Evolutionary conservation across 176 grass and related monocot species (phyloP).

Genomic region (Aegilops sharonensis): DNA sequence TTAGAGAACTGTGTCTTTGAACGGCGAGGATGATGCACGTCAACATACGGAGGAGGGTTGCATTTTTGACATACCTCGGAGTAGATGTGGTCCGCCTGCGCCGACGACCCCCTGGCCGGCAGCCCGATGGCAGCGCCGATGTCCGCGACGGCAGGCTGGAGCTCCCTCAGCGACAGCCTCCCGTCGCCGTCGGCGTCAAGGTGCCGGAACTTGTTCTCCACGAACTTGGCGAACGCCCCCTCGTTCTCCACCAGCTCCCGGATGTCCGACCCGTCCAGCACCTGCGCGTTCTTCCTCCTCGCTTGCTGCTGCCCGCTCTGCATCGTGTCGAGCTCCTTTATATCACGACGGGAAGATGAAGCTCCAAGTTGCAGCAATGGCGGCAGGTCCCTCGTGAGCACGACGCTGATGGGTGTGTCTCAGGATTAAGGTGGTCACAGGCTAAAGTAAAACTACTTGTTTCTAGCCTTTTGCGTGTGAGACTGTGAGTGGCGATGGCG

Average conservation of each 20-base stretch:
- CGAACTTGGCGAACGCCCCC: constrained; percentile 57
- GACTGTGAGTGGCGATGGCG: not conserved
- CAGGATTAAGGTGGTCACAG: not conserved
- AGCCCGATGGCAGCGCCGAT: constrained; percentile 77
- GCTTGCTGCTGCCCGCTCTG: not conserved
- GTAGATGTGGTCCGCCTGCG: constrained; percentile 74
- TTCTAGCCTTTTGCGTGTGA: not conserved
- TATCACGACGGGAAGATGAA: not conserved
- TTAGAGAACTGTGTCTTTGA: not conserved
- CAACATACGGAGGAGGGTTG: too few relatives aligned
- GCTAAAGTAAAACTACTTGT: not conserved
- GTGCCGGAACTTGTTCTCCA: constrained; percentile 60
- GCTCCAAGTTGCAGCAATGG: constrained; percentile 35
- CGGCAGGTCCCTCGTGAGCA: constrained; percentile 32
- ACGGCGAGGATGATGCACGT: too few relatives aligned
- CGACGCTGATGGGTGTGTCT: not conserved
- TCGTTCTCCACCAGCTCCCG: constrained; percentile 65
- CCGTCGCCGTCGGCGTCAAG: constrained; percentile 71
- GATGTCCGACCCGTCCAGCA: constrained; percentile 77
- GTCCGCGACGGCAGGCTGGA: constrained; percentile 71
- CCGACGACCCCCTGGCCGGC: constrained; percentile 53
- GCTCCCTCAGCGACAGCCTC: constrained; percentile 63
- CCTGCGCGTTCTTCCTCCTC: constrained; percentile 33
- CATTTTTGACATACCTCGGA: constrained; percentile 37
- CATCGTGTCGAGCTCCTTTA: constrained; percentile 11